These are phyloP conservation scores for Trichoderma sp. DNA, from an alignment of 2,329 filamentous ascomycete genomes.

Conservation along the genomic window DNA sequence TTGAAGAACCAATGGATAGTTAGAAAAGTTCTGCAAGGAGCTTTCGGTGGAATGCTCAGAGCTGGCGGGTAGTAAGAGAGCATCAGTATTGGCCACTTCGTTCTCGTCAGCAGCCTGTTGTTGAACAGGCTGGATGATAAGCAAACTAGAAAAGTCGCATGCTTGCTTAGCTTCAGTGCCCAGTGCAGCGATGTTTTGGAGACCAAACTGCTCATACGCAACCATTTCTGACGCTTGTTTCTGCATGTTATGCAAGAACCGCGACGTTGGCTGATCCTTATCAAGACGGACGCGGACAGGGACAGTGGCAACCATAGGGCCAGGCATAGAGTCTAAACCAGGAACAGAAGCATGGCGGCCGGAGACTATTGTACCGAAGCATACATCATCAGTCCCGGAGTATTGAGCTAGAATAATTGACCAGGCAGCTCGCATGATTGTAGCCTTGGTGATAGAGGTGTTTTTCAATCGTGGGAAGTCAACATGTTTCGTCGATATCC, in stretches of 20 bases:
- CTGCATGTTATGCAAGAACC: constrained; percentile 26
- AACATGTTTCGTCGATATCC: background rate
- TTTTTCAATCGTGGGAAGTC: background rate
- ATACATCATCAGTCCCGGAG: constrained; percentile 18
- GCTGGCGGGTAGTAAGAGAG: background rate
- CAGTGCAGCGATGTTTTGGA: constrained; percentile 29
- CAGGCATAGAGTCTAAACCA: constrained; percentile 16
- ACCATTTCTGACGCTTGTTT: constrained; percentile 28
- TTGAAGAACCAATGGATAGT: constrained; percentile 17
- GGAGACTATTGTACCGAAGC: constrained; percentile 26
- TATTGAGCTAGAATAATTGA: constrained; percentile 23
- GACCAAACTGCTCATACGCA: constrained; percentile 29
- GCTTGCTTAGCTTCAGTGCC: constrained; percentile 20
- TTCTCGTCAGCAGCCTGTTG: background rate
- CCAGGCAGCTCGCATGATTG: constrained; percentile 26
- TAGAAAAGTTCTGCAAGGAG: constrained; percentile 15
- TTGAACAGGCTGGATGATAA: constrained; percentile 19
- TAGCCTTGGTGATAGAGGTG: constrained; percentile 22
- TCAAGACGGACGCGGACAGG: constrained; percentile 10
- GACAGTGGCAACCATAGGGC: constrained; percentile 16
- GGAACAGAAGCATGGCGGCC: constrained; percentile 20
- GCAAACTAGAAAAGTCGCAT: constrained; percentile 20
- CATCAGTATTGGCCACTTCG: background rate
- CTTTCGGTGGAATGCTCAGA: background rate
- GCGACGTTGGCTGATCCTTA: constrained; percentile 9